Evolutionary conservation across 108 stramenopile genomes (phyloP), one percentile per base, ranked within the genome.

Genomic region (Cyclotella sp.): DNA sequence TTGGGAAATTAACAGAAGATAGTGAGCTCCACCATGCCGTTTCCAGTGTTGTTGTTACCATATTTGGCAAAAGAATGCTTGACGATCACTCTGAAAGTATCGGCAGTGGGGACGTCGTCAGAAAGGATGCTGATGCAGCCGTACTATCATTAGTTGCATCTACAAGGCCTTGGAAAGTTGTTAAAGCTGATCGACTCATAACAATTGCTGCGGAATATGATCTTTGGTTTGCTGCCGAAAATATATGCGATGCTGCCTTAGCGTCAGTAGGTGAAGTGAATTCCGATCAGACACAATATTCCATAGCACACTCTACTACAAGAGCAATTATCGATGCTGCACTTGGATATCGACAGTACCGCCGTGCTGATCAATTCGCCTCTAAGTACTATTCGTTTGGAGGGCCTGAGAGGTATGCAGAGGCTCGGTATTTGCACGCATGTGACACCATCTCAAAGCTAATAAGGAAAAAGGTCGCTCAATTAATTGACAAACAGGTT

Each of bases 401-500:
- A 46, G 92, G 92, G 12, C 63, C 72, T 63, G 84, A 86, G 49
- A 62, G 90, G 41, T 90, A 67, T 62, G 84, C 89, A n/a, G 81
- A 89, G 69, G 92, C 92, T 9, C 66, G 92, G 42, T 89, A 85
- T 46, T 43, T 77, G 12, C 92, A 93, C 68, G 90, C 88, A n/a
- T 87, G 86, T 68, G 86, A 85, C 53, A 93, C 92, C 0, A 90
- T 93, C 51, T 29, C 81, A 2, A 89, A 91, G 64, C 83, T 93
- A 28, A 55, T 90, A 12, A 72, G 66, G 49, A 91, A 81, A 58
- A 74, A 83, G 26, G 76, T 78, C 55, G 43, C 82, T 40, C 86
- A 82, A 41, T 77, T 93, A 8, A 88, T 93, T 59, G 92, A 93
- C 34, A 81, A 82, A 43, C 88, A 90, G 65, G 81, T 93, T 9